phyloP scores from a whole-genome alignment of 129 eudicot genomes.

The Flaveria ramosissima region DNA sequence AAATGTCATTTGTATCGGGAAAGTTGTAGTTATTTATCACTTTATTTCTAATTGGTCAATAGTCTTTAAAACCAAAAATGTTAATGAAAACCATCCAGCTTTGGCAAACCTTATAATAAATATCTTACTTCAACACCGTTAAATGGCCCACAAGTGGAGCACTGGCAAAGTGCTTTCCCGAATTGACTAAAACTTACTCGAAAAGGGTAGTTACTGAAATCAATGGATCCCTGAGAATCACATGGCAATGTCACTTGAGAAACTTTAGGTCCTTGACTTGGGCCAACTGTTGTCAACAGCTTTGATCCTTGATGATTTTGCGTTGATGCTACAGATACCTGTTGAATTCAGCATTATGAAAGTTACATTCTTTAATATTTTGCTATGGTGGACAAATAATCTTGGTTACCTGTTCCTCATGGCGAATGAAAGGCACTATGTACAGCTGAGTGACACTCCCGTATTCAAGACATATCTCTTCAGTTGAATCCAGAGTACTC shows the following conservation, averaged over 20 bases:
- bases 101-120: background rate
- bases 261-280: slow-evolving; percentile 66
- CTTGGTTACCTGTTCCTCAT: slow-evolving; percentile 69
- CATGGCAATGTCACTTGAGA: slow-evolving; percentile 95
- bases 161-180: background rate
- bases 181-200: slow-evolving; percentile 55
- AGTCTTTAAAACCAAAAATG: background rate
- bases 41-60: background rate
- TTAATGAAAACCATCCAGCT: slow-evolving; percentile 1
- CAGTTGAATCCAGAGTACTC: slow-evolving; percentile 47
- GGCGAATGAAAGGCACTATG: slow-evolving; percentile 78
- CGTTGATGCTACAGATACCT: slow-evolving; percentile 75
- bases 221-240: slow-evolving; percentile 92
- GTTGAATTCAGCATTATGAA: slow-evolving; percentile 26
- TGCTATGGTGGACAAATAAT: background rate
- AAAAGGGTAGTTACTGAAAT: slow-evolving; percentile 88
- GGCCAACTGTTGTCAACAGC: slow-evolving; percentile 42
- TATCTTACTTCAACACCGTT: background rate
- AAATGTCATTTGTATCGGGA: slow-evolving; percentile 16
- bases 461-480: slow-evolving; percentile 82
- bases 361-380: slow-evolving; percentile 3
- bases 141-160: background rate
- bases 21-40: background rate
- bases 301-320: slow-evolving; percentile 82
- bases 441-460: slow-evolving; percentile 92